A percentile compares a stretch with the other conserved stretches of the same genome.
Evolutionary conservation across 169 alveolate species (phyloP).

Genomic region (Theileria sp.): DNA sequence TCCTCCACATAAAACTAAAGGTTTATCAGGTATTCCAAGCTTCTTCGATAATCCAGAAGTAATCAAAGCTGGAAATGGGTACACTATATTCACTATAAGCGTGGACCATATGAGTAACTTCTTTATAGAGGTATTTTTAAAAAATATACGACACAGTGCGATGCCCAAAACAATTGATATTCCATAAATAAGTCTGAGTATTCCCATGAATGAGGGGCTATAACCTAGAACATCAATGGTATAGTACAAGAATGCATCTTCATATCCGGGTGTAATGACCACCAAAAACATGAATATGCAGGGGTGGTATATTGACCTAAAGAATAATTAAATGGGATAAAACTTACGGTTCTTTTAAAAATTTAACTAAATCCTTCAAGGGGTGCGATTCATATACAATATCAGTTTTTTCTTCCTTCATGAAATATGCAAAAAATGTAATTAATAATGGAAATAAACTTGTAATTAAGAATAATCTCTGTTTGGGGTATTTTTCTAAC

Average conservation of each 20-base stretch:
- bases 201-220: slow-evolving; percentile 91
- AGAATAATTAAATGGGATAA: not conserved
- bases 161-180: slow-evolving; percentile 89
- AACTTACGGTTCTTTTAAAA: slow-evolving; percentile 31
- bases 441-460: slow-evolving; percentile 84
- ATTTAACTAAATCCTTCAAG: slow-evolving; percentile 76
- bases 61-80: slow-evolving; percentile 78
- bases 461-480: slow-evolving; percentile 83
- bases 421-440: slow-evolving; percentile 78
- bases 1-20: slow-evolving; percentile 88
- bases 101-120: slow-evolving; percentile 86
- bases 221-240: slow-evolving; percentile 89
- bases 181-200: slow-evolving; percentile 88
- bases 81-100: slow-evolving; percentile 80
- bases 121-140: slow-evolving; percentile 83
- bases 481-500: slow-evolving; percentile 84
- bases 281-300: slow-evolving; percentile 34
- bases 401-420: slow-evolving; percentile 74
- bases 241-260: slow-evolving; percentile 86
- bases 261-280: slow-evolving; percentile 87
- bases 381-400: slow-evolving; percentile 67
- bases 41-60: slow-evolving; percentile 83
- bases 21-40: slow-evolving; percentile 86
- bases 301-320: slow-evolving; percentile 23
- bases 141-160: slow-evolving; percentile 81